Base-by-base conservation (phyloP, 257 asterid species). In the Asclepias syriaca region DNA sequence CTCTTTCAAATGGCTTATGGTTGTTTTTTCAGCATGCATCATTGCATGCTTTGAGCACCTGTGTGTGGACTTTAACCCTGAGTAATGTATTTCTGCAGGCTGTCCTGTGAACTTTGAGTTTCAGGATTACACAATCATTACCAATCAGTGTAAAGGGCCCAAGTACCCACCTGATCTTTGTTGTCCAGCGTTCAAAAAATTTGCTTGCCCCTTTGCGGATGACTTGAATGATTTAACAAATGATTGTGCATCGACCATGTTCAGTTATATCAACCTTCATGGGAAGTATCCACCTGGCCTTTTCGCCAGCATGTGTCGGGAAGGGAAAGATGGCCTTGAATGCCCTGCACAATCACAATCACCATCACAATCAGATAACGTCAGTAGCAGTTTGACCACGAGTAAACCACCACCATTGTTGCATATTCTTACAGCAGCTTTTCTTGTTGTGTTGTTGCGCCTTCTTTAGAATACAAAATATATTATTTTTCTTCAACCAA, bases 221-320 rank as follows among this genome's bases (percentile, higher is more conserved):
- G 63, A 73, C 0, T 1, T 88, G 66, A 90, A 90, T 49, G 96
- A 92, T 69, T 56, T 85, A 46, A 22, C 87, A 0, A 90, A 70
- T 4, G 90, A 92, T 18, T 90, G 98, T 53, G 94, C 98, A 65
- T 64, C 87, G 7, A 81, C 87, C 59, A 92, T 92, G 98, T 92
- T 90, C 88, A 85, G 94, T 80, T 92, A 92, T 69, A 92, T 92
- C 69, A 85, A 88, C 79, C 86, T 88, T 56, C 70, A 80, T 12
- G 98, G 96, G 51, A 84, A 86, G 76, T 92, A 92, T 66, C 96
- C 98, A 5, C 89, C 92, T 0, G 96, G 96, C 34, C 82, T 88
- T 49, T 88, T 92, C n/a, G 79, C 96, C 58, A 87, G 83, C 3
- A 82, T 70, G 77, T 92, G 98, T 81, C 55, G 50, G 21, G 96